These are phyloP conservation scores for Nothopassalora personata DNA, from an alignment of 2,329 filamentous ascomycete genomes.

Conservation along the genomic window DNA sequence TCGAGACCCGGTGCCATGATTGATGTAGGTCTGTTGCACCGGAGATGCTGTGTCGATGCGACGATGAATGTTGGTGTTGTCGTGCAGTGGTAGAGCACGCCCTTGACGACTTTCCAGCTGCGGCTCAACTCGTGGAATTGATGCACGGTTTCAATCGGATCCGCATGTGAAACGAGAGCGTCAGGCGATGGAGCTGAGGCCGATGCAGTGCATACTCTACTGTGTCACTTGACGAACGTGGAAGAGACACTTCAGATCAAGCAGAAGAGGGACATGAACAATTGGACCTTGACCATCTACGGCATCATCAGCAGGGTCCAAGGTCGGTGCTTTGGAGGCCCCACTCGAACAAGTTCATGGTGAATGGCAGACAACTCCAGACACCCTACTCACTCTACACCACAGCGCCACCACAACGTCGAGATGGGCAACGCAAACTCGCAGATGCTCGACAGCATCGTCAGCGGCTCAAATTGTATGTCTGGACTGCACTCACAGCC, in stretches of 20 bases:
- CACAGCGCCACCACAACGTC: slow-evolving; percentile 21
- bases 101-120: background rate
- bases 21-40: background rate
- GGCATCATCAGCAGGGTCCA: background rate
- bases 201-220: background rate
- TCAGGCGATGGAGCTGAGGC: background rate
- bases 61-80: background rate
- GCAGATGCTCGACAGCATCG: slow-evolving; percentile 86
- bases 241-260: background rate
- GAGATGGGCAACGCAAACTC: slow-evolving; percentile 53
- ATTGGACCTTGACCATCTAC: background rate
- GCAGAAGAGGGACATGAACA: background rate
- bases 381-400: slow-evolving; percentile 2
- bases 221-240: background rate
- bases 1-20: slow-evolving; percentile 16
- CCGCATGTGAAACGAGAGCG: background rate
- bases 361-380: background rate
- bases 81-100: background rate
- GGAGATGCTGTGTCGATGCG: background rate
- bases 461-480: slow-evolving; percentile 93
- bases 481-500: slow-evolving; percentile 12
- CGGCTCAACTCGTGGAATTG: background rate
- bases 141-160: background rate
- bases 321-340: background rate
- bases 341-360: background rate